phyloP scores from a whole-genome alignment of 192 early-diverging fungal genomes.

The Podila epicladia region DNA sequence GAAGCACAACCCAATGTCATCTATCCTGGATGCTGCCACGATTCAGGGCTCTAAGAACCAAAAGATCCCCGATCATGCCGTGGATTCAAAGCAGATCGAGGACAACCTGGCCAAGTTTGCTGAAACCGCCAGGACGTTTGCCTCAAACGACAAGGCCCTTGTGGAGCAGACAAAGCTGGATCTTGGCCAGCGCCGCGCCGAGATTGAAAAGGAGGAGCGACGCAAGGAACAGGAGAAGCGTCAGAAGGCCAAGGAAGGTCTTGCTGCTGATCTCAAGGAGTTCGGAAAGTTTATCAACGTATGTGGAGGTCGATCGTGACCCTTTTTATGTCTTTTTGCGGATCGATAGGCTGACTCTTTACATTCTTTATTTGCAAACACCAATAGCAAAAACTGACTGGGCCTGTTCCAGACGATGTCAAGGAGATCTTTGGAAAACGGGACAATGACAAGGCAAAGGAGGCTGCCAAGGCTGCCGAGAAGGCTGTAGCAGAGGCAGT shows the following conservation, averaged over 20 bases:
- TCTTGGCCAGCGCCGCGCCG: constrained; percentile 24
- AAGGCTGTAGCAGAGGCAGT: neutral
- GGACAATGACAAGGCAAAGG: constrained; percentile 30
- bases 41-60: constrained; percentile 50
- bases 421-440: constrained; percentile 76
- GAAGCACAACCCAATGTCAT: constrained; percentile 58
- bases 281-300: constrained; percentile 80
- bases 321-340: neutral
- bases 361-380: neutral
- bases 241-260: constrained; percentile 78
- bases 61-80: constrained; percentile 59
- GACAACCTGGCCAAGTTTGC: constrained; percentile 63
- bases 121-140: constrained; percentile 68
- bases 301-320: neutral
- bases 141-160: constrained; percentile 79
- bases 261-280: constrained; percentile 81
- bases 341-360: neutral
- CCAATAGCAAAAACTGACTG: constrained; percentile 66
- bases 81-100: constrained; percentile 44
- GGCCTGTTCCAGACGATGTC: constrained; percentile 85
- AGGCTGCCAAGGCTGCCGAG: neutral
- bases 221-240: constrained; percentile 62
- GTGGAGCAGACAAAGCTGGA: constrained; percentile 73
- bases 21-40: constrained; percentile 38
- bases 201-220: constrained; percentile 3